Evolutionary conservation across 495 filamentous ascomycete genomes (phyloP).

Genomic region (Neurospora sp.): DNA sequence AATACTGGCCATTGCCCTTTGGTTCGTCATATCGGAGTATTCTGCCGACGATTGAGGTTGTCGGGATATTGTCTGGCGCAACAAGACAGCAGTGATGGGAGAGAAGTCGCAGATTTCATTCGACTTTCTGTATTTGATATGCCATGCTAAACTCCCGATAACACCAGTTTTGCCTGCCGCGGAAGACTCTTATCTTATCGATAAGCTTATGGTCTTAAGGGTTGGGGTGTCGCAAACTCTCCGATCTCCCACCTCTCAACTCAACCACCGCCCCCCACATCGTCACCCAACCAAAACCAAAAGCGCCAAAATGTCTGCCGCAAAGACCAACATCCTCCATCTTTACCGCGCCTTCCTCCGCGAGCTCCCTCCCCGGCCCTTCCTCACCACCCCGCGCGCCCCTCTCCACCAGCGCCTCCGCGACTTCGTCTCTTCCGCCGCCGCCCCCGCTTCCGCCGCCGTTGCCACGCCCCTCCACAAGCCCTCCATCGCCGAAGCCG

Average conservation of each 20-base stretch:
- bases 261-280: too few relatives aligned
- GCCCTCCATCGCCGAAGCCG: slow-evolving; percentile 44
- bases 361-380: slow-evolving; percentile 67
- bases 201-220: rapidly evolving
- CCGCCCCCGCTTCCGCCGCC: slow-evolving; percentile 3
- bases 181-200: neutral
- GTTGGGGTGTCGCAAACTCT: neutral
- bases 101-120: too few relatives aligned
- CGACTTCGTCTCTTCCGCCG: slow-evolving; percentile 34
- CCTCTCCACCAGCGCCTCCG: slow-evolving; percentile 52
- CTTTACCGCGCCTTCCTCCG: slow-evolving; percentile 86
- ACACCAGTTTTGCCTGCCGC: neutral
- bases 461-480: neutral
- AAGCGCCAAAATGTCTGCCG: slow-evolving; percentile 9
- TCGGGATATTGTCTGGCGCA: neutral
- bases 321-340: slow-evolving; percentile 47
- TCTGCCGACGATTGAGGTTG: neutral
- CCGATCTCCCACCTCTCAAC: neutral
- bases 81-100: neutral
- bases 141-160: neutral
- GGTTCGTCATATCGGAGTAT: neutral
- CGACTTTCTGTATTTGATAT: neutral
- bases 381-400: slow-evolving; percentile 42
- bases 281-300: neutral
- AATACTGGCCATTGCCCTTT: neutral